Evolutionary conservation across 208 protist genomes (phyloP).

Genomic region (Leishmania tropica): DNA sequence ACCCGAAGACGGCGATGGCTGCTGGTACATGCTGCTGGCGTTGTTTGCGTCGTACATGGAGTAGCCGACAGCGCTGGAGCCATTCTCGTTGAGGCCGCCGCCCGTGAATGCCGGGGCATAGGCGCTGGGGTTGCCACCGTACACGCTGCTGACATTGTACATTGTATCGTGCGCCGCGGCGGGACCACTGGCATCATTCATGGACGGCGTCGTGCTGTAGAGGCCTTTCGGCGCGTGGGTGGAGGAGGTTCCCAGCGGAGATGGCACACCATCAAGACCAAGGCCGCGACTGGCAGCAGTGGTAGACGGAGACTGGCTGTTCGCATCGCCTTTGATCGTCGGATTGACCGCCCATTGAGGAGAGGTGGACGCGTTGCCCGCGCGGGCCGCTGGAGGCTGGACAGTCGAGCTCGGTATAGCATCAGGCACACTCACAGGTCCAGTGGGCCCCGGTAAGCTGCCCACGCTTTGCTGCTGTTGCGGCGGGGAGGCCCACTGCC

Average conservation of each 20-base stretch:
- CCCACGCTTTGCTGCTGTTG: slow-evolving; percentile 1
- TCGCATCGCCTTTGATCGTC: neutral
- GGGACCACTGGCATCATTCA: neutral
- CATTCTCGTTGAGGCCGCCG: neutral
- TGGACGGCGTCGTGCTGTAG: slow-evolving; percentile 16
- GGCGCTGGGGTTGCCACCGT: slow-evolving; percentile 11
- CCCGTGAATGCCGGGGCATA: slow-evolving; percentile 3
- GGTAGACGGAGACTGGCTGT: neutral
- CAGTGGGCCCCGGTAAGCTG: neutral
- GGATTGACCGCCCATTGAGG: neutral
- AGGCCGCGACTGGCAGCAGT: neutral
- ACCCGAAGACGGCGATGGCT: neutral
- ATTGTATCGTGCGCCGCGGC: neutral
- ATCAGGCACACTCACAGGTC: neutral
- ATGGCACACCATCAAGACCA: neutral
- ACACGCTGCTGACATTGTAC: slow-evolving; percentile 27
- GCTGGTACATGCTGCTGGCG: slow-evolving; percentile 9
- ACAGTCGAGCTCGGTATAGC: neutral
- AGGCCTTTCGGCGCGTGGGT: slow-evolving; percentile 25
- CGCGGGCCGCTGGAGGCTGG: neutral
- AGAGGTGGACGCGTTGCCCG: neutral
- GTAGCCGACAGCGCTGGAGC: neutral
- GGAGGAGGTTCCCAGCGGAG: neutral
- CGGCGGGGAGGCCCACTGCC: slow-evolving; percentile 1
- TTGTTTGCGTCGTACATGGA: slow-evolving; percentile 14